Evolutionary conservation across 805 yeast genomes (phyloP), one percentile per base, ranked within the genome.

Genomic region (Tetrapisispora phaffii): DNA sequence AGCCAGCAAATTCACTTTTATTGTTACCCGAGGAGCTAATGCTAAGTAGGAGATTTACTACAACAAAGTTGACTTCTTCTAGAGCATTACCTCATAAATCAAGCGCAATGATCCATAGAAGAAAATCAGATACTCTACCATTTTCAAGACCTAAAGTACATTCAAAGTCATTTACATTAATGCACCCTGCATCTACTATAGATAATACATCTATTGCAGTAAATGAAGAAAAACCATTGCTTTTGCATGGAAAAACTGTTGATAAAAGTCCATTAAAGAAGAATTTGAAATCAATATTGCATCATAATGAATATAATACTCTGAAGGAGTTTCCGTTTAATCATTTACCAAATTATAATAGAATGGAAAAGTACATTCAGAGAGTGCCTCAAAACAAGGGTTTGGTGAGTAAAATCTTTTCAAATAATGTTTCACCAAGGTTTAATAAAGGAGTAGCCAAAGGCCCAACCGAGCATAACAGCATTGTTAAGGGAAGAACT

Each of bases 1-100:
- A 57, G 42, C 44, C 48, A 7, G 23, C 44, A 6, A 54, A 54
- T 17, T 49, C 56, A 2, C 38, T 57, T n/a, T 37, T 57, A 20
- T 48, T 57, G 34, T 44, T 53, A 21, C 46, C 48, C n/a, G 53
- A 50, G 24, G 45, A 47, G 33, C 23, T 49, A 20, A 42, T 40
- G 9, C 21, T 48, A 17, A 39, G 47, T 17, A 39, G 50, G 19
- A 31, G 45, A n/a, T 47, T 53, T 3, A 51, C 57, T 3, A 47
- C 36, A n/a, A 29, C 37, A 10, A 42, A 42, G 22, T 29, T 36
- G 17, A 22, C 21, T 4, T n/a, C 29, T 29, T 10, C 26, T 7
- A 24, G 24, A 13, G 41, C 24, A 16, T 8, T n/a, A 3, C 26
- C 34, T n/a, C 17, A 38, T 19, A 6, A 26, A 13, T 26, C 37